Percentiles rank a stretch among this genome's conserved stretches.
Conservation (phyloP, 2,329 filamentous ascomycete species). For the Stromatinia cepivora region DNA sequence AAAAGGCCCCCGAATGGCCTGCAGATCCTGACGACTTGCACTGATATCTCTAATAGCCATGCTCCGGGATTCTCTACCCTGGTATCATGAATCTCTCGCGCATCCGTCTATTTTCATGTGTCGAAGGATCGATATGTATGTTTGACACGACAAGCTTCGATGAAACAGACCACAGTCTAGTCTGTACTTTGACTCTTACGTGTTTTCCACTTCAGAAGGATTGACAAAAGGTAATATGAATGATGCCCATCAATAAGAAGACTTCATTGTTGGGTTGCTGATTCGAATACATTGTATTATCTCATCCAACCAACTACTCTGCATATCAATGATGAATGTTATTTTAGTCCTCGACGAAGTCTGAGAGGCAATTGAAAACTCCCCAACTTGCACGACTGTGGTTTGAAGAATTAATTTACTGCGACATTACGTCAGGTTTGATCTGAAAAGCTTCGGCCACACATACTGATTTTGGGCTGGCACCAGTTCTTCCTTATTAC, state of each 20-base stretch:
- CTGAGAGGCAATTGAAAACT: too few relatives aligned
- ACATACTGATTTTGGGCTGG: not conserved
- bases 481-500: not conserved
- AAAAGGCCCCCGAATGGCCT: constrained; percentile 3
- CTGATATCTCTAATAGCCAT: not conserved
- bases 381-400: not conserved
- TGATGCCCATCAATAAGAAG: not conserved
- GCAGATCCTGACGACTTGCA: not conserved
- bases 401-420: too few relatives aligned
- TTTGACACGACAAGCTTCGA: not conserved
- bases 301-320: not conserved
- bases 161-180: not conserved
- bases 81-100: not conserved
- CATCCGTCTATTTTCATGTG: not conserved
- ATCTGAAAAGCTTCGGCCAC: not conserved
- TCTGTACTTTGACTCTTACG: not conserved
- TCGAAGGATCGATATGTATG: not conserved
- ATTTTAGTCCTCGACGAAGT: not conserved
- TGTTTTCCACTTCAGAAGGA: not conserved
- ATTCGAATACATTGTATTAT: not conserved
- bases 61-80: not conserved
- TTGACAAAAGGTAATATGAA: not conserved
- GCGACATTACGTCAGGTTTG: not conserved
- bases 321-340: not conserved
- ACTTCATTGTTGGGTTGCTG: not conserved